A percentile compares a stretch with the other conserved stretches of the same genome.
These are phyloP conservation scores for Fabrea salina DNA, from an alignment of 169 alveolate species.

Conservation along the genomic window DNA sequence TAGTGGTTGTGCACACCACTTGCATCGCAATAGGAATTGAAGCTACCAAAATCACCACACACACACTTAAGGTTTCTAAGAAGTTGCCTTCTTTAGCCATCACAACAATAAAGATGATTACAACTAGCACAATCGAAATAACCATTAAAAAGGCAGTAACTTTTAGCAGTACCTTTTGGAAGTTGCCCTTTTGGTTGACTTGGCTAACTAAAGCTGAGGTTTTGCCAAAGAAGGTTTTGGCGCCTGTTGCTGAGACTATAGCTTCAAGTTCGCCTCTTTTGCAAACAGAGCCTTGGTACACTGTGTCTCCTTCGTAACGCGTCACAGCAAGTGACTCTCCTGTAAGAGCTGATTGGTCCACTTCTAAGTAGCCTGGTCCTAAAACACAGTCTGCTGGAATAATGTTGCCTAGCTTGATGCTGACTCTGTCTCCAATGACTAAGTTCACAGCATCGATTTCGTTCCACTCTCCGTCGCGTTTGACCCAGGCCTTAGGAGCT, in stretches of 20 bases:
- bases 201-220: slow-evolving; percentile 61
- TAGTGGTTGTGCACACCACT: slow-evolving; percentile 28
- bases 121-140: slow-evolving; percentile 72
- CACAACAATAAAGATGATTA: slow-evolving; percentile 61
- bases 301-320: slow-evolving; percentile 55
- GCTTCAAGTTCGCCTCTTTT: slow-evolving; percentile 55
- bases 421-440: slow-evolving; percentile 70
- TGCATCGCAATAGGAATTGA: slow-evolving; percentile 33
- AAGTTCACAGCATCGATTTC: slow-evolving; percentile 40
- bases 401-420: slow-evolving; percentile 68
- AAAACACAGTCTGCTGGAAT: slow-evolving; percentile 77
- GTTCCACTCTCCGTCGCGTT: slow-evolving; percentile 54
- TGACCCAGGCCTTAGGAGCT: slow-evolving; percentile 51
- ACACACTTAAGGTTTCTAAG: slow-evolving; percentile 55
- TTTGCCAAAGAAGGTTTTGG: slow-evolving; percentile 64
- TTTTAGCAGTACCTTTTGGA: slow-evolving; percentile 35
- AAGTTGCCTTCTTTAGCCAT: slow-evolving; percentile 57
- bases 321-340: slow-evolving; percentile 70
- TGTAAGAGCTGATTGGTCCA: slow-evolving; percentile 65
- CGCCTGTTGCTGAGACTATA: slow-evolving; percentile 62
- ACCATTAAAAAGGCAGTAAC: slow-evolving; percentile 71
- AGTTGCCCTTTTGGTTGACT: slow-evolving; percentile 41
- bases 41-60: slow-evolving; percentile 59
- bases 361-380: slow-evolving; percentile 52
- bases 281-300: slow-evolving; percentile 56